Evolutionary conservation across 73 alveolate species (phyloP).

Genomic region (Stentor coeruleus): DNA sequence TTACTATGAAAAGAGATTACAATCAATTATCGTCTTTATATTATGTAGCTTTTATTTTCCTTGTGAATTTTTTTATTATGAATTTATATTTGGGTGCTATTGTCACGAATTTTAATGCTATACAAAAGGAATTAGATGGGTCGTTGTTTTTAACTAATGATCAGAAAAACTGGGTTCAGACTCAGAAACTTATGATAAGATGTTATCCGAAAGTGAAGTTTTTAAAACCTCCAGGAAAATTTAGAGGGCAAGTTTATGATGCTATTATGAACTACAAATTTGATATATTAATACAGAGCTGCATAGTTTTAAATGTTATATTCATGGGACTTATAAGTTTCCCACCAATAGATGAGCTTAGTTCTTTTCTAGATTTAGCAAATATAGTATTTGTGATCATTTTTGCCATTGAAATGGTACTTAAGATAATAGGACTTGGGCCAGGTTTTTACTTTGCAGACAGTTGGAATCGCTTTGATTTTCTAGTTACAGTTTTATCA

Average conservation of each 20-base stretch:
- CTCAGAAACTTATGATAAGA: slow-evolving; percentile 42
- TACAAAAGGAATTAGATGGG: slow-evolving; percentile 50
- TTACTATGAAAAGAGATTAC: slow-evolving; percentile 33
- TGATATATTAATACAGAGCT: neutral
- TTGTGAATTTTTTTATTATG: slow-evolving; percentile 61
- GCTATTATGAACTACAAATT: neutral
- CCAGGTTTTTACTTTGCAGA: slow-evolving; percentile 34
- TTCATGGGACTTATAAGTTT: neutral
- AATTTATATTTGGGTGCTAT: slow-evolving; percentile 57
- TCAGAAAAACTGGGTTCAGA: slow-evolving; percentile 60
- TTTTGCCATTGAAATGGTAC: slow-evolving; percentile 42
- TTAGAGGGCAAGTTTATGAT: neutral
- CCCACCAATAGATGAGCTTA: neutral
- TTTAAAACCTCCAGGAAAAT: neutral
- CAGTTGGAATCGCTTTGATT: slow-evolving; percentile 50
- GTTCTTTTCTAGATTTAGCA: neutral
- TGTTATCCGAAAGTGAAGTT: slow-evolving; percentile 29
- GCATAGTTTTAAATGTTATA: neutral
- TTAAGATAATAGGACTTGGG: slow-evolving; percentile 39
- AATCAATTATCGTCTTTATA: slow-evolving; percentile 39
- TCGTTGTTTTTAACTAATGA: slow-evolving; percentile 34
- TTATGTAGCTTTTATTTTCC: slow-evolving; percentile 48
- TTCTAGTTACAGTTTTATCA: slow-evolving; percentile 36
- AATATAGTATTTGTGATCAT: slow-evolving; percentile 30
- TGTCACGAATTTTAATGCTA: slow-evolving; percentile 56